Conservation (phyloP, 305 asterid species). For the Solanum chacoense region DNA sequence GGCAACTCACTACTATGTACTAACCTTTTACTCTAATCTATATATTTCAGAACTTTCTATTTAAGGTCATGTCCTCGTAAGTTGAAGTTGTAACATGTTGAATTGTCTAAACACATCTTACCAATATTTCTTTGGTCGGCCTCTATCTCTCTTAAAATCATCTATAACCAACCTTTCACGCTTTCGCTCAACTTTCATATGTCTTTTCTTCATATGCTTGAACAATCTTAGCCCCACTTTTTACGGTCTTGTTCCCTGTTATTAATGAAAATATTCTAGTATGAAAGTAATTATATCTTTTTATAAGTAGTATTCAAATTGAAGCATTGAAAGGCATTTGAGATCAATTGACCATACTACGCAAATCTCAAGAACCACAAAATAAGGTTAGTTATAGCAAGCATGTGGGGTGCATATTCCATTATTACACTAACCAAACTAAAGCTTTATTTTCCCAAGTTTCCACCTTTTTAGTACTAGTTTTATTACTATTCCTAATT, state of each 20-base stretch:
- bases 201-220: neutral
- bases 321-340: neutral
- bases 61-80: neutral
- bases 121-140: neutral
- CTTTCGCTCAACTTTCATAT: no score
- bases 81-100: no score
- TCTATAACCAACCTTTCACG: neutral
- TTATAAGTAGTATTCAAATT: neutral
- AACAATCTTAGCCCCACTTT: no score
- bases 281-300: neutral
- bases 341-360: neutral
- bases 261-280: neutral
- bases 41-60: no score
- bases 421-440: neutral
- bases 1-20: neutral
- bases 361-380: neutral
- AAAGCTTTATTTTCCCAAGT: neutral
- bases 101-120: neutral
- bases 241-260: no score
- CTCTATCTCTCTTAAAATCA: neutral
- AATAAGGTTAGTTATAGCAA: neutral
- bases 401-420: conserved; percentile 1
- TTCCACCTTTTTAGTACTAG: neutral
- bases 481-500: neutral
- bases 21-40: neutral